Base-by-base conservation (phyloP, 331 rosid genomes). In the Malus hybrid region DNA sequence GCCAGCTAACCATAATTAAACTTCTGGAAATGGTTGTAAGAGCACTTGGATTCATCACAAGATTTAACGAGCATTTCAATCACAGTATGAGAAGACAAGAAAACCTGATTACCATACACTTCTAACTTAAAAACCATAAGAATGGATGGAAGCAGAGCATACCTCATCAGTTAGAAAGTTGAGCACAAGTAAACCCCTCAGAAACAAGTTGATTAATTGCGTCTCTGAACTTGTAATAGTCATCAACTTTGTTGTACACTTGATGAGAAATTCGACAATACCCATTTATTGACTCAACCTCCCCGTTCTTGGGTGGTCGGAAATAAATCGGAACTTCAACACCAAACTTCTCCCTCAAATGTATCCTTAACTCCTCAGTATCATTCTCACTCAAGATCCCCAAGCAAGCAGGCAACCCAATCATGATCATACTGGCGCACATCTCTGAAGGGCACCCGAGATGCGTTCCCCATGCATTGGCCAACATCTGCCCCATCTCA, bases 361-460 rank as follows among this genome's bases (percentile, higher is more conserved):
- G 90, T 10, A 84, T 71, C 84, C 98, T 86, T 12, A 95, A 66
- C 74, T 77, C 78, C 20, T 72, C 29, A 57, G 90, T 83, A 87
- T 92, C 98, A 16, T 82, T 78, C 52, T 92, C 99, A 73, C 80
- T 84, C 0, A 7, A 60, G 84, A 95, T 75, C 66, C 84, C 93
- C 86, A 95, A 88, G 82, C 86, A 89, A 62, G 85, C 64, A 7
- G 98, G 99, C 79, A 95, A 68, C 34, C 96, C 99, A 46, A 95
- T 89, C 99, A 92, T 95, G 66, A 89, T 64, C 99, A 95, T 92
- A 82, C 96, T 92, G 0, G 89, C 84, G 63, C 96, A 95, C 99
- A 95, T 95, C 34, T 88, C 79, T 0, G 91, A 79, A 13, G 99
- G 96, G 60, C 88, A 80, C 66, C 99, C 99, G 5, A 95, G 88